A percentile compares a stretch with the other conserved stretches of the same genome.
These are phyloP conservation scores for Boletus speciosus DNA, from an alignment of 768 basidiomycete genomes.

Conservation along the genomic window DNA sequence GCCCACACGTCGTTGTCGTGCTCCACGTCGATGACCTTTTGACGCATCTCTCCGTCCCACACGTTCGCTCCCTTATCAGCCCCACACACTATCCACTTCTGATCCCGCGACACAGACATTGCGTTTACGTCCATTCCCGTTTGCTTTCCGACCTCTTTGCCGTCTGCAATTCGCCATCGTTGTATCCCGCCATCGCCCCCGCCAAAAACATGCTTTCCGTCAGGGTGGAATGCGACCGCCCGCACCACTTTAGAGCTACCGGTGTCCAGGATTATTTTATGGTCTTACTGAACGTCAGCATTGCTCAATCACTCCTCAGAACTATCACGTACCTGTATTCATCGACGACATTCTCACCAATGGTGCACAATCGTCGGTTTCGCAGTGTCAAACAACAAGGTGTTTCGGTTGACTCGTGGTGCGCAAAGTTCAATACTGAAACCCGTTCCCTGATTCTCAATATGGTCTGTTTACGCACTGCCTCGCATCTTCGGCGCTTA, in stretches of 20 bases:
- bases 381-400: no score
- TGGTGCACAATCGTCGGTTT: no score
- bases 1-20: rapidly evolving
- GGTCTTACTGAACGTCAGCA: no score
- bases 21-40: background rate
- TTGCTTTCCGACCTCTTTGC: background rate
- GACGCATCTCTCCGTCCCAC: background rate
- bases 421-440: no score
- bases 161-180: background rate
- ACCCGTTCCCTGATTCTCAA: background rate
- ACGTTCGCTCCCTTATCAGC: rapidly evolving
- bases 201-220: no score
- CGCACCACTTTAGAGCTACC: no score
- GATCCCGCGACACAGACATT: background rate
- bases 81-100: background rate
- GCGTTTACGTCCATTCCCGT: rapidly evolving
- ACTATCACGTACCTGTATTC: no score
- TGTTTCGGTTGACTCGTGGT: no score
- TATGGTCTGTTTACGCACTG: background rate
- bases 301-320: no score
- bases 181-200: background rate
- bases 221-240: no score
- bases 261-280: no score
- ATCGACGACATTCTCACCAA: no score
- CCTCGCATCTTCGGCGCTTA: background rate